Evolutionary conservation across 2,329 filamentous ascomycete genomes (phyloP).

Genomic region (Colletotrichum sp.): DNA sequence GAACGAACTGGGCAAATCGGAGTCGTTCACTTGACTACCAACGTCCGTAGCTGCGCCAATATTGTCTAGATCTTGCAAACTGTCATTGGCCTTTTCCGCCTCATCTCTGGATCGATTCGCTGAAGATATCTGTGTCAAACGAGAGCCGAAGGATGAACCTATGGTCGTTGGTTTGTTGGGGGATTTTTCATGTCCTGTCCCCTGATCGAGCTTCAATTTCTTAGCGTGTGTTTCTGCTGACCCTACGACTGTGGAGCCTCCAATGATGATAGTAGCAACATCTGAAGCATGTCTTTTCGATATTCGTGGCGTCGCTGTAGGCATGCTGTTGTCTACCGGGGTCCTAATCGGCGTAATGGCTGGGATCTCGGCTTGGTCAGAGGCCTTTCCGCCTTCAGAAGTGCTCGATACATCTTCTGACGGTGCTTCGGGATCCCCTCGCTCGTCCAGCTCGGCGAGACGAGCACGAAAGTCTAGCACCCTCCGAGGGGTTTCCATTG

Average conservation of each 20-base stretch:
- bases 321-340: background rate
- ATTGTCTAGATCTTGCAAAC: background rate
- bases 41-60: background rate
- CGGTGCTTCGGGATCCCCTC: slow-evolving; percentile 18
- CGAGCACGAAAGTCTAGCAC: slow-evolving; percentile 40
- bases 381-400: background rate
- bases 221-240: slow-evolving; percentile 64
- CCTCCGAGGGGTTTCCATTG: slow-evolving; percentile 21
- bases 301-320: background rate
- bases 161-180: background rate
- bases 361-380: slow-evolving; percentile 23
- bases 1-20: background rate
- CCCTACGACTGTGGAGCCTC: slow-evolving; percentile 68
- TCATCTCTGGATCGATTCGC: slow-evolving; percentile 25
- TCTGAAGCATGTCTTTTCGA: slow-evolving; percentile 64
- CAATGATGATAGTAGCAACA: slow-evolving; percentile 77
- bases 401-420: background rate
- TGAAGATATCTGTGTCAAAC: slow-evolving; percentile 49
- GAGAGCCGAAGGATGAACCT: slow-evolving; percentile 46
- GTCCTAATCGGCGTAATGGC: background rate
- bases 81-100: background rate
- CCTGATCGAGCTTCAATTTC: background rate
- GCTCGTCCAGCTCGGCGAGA: slow-evolving; percentile 32
- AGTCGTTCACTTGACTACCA: background rate
- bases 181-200: background rate